phyloP scores from a whole-genome alignment of 768 basidiomycete species.

The Fomitopsis pulvina region DNA sequence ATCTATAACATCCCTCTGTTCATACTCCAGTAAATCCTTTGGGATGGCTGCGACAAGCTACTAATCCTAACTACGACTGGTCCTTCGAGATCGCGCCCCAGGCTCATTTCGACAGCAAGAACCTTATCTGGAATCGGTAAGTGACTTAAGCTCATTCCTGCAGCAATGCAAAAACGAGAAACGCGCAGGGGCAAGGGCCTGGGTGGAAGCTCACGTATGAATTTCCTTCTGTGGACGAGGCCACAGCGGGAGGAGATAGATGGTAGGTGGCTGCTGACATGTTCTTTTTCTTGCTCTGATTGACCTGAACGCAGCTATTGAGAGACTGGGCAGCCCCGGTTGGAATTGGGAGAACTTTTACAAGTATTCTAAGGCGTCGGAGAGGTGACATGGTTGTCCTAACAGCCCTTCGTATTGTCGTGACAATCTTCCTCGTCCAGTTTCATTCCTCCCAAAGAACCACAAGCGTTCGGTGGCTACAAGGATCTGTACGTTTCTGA shows the following conservation, averaged over 20 bases:
- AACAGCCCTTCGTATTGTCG: too few relatives aligned
- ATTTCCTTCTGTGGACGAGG: conserved; percentile 29
- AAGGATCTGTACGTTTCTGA: too few relatives aligned
- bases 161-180: too few relatives aligned
- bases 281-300: background rate
- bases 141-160: background rate
- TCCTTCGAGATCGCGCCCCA: conserved; percentile 8
- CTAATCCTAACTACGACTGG: conserved; percentile 15
- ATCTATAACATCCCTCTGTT: too few relatives aligned
- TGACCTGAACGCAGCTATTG: conserved; percentile 20
- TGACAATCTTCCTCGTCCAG: too few relatives aligned
- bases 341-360: conserved; percentile 54
- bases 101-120: background rate
- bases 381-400: too few relatives aligned
- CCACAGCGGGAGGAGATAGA: conserved; percentile 27
- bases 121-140: background rate
- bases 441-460: too few relatives aligned
- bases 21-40: background rate
- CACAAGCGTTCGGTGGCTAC: too few relatives aligned
- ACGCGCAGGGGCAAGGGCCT: conserved; percentile 14
- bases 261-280: conserved; percentile 9
- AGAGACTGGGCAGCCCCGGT: conserved; percentile 44
- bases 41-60: conserved; percentile 6
- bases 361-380: too few relatives aligned
- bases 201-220: conserved; percentile 40